These are phyloP conservation scores for Mycogone perniciosa DNA, from an alignment of 2,329 filamentous ascomycete species.

Conservation along the genomic window DNA sequence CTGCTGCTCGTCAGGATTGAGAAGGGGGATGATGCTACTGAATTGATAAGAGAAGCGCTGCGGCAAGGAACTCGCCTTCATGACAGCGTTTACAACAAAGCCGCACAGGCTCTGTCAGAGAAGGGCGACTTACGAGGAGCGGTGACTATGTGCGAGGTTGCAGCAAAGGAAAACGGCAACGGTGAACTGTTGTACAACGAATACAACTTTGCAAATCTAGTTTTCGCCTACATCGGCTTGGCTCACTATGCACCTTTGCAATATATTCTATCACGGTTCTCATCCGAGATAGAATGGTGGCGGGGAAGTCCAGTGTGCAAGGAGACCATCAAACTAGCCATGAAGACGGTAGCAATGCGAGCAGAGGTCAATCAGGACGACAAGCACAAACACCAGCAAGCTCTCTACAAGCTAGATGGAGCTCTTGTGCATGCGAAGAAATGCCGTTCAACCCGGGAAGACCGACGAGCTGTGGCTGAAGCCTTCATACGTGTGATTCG, in stretches of 20 bases:
- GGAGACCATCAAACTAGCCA: conserved; percentile 32
- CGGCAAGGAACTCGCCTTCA: conserved; percentile 26
- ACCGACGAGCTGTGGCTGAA: conserved; percentile 17
- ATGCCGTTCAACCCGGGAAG: conserved; percentile 16
- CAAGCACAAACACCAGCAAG: conserved; percentile 18
- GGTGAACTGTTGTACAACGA: conserved; percentile 31
- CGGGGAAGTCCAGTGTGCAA: conserved; percentile 32
- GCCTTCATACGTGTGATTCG: conserved; percentile 16
- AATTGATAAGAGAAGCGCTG: conserved; percentile 23
- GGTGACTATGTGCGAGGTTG: conserved; percentile 28
- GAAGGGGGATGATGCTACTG: conserved; percentile 22
- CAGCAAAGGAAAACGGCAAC: conserved; percentile 31
- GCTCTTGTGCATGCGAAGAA: conserved; percentile 21
- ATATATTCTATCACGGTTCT: conserved; percentile 26
- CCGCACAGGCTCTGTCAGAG: conserved; percentile 25
- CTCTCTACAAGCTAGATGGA: conserved; percentile 18
- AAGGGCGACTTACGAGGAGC: conserved; percentile 26
- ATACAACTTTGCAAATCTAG: conserved; percentile 33
- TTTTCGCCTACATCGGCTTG: conserved; percentile 28
- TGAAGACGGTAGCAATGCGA: conserved; percentile 28
- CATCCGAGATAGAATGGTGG: conserved; percentile 28
- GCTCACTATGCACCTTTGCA: conserved; percentile 26
- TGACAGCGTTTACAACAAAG: conserved; percentile 32
- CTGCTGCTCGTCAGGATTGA: conserved; percentile 34
- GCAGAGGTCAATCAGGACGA: conserved; percentile 12